Conservation (phyloP, 176 grass and related monocot genomes). For the Pontederia paniculata region DNA sequence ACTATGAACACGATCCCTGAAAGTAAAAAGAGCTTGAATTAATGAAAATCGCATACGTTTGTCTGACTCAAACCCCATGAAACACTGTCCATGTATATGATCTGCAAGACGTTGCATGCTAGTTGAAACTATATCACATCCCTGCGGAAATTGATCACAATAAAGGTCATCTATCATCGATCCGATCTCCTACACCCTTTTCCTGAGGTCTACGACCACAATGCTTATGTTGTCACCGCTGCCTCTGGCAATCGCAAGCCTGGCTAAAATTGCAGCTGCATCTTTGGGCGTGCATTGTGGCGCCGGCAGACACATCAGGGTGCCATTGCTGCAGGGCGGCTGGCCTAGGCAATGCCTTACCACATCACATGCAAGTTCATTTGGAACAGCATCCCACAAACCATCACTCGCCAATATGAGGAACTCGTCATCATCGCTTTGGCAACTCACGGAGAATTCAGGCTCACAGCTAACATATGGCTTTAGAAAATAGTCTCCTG, state of each 20-base stretch:
- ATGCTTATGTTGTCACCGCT: conserved; percentile 4
- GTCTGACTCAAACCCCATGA: too few relatives aligned
- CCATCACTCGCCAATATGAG: not conserved
- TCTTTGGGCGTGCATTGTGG: not conserved
- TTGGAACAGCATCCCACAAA: conserved; percentile 1
- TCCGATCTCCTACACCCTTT: too few relatives aligned
- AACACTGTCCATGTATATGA: too few relatives aligned
- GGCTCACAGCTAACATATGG: not conserved
- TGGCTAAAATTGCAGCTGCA: conserved; percentile 1
- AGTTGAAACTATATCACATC: too few relatives aligned
- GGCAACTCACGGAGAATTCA: not conserved
- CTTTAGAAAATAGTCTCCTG: conserved; percentile 11
- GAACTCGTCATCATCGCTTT: conserved; percentile 2
- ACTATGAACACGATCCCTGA: too few relatives aligned
- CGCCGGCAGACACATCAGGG: not conserved
- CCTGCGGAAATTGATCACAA: too few relatives aligned
- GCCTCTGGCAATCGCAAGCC: conserved; percentile 10
- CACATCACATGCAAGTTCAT: not conserved
- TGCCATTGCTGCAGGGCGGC: too few relatives aligned
- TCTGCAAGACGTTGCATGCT: too few relatives aligned
- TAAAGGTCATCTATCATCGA: too few relatives aligned
- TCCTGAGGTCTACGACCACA: conserved; percentile 4
- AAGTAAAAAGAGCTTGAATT: too few relatives aligned
- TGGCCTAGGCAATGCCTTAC: not conserved
- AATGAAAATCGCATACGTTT: too few relatives aligned